Percentiles rank a stretch among this genome's conserved stretches.
Conservation (phyloP, 371 early-diverging fungal genomes). For the Apophysomyces elegans region DNA sequence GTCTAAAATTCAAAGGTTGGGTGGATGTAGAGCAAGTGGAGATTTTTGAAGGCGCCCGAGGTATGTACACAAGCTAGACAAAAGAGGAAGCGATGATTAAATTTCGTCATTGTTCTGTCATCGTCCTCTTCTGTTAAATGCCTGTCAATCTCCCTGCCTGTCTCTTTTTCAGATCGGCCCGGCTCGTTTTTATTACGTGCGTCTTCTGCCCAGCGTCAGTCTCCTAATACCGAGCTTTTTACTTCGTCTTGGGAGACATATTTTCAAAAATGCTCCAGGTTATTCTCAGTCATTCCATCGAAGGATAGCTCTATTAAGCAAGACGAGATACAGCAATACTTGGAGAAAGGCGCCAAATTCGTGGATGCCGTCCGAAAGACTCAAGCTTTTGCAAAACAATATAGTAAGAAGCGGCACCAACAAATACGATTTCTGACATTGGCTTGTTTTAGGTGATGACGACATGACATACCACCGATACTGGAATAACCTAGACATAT, state of each 20-base stretch:
- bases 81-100: not conserved
- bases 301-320: constrained; percentile 15
- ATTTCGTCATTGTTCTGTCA: not conserved
- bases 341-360: constrained; percentile 23
- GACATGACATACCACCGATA: constrained; percentile 28
- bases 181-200: constrained; percentile 43
- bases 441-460: constrained; percentile 13
- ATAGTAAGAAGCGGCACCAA: not conserved
- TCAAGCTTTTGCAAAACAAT: constrained; percentile 29
- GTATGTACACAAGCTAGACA: constrained; percentile 21
- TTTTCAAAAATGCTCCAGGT: constrained; percentile 38
- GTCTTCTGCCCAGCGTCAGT: constrained; percentile 15
- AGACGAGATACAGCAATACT: constrained; percentile 4
- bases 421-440: not conserved
- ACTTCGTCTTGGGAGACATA: constrained; percentile 38
- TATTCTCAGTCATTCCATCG: constrained; percentile 28
- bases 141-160: not conserved
- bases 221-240: constrained; percentile 17
- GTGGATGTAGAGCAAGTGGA: constrained; percentile 46
- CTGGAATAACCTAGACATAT: constrained; percentile 35
- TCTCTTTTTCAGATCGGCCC: constrained; percentile 36
- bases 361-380: constrained; percentile 25
- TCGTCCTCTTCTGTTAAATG: constrained; percentile 1
- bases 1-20: constrained; percentile 55
- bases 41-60: constrained; percentile 45